Evolutionary conservation across 2,329 filamentous ascomycete species (phyloP), one percentile per base, ranked within the genome.

Genomic region (Allantophomopsis cytisporea): DNA sequence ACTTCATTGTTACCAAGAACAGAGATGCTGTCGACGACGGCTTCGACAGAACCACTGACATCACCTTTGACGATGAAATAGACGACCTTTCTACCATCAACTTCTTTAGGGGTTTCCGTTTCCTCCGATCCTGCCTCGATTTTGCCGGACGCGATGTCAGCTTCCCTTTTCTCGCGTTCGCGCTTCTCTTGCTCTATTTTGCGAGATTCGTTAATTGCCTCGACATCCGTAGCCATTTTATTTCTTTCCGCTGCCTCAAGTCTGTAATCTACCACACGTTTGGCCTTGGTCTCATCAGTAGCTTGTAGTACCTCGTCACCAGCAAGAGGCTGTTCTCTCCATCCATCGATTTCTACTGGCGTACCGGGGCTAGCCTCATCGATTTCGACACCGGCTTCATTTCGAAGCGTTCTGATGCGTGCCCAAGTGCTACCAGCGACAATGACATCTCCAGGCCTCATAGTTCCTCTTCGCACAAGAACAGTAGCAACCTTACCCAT

Each of bases 321-420:
- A 1, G 91, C 89, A 17, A 73, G 70, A 1, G 91, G 89, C 47
- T 86, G 80, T 30, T 86, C 83, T 50, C 80, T 79, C 91, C 91
- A 98, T n/a, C 91, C 91, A 45, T 95, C 77, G 15, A 98, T 76
- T 59, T 96, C 86, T 3, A 94, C 83, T 0, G 93, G 87, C 20
- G 80, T 91, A 30, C 91, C 91, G 0, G 91, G 93, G 0, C 79
- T 76, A 12, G 86, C 88, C 58, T 86, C 78, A 1, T 65, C 50
- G 13, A 96, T 64, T 11, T 78, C 68, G 2, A 70, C 61, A 15
- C 91, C 89, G 4, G 81, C 81, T 63, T 96, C 89, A 54, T 95
- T 94, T 18, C 79, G 77, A 16, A 98, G 66, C 28, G 74, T 74
- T 21, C 88, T 79, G n/a, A 98, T 78, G 47, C 80, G 81, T 35